A percentile compares a stretch with the other conserved stretches of the same genome.
Evolutionary conservation across 2,329 filamentous ascomycete genomes (phyloP).

Genomic region (Plectosphaerella plurivora): DNA sequence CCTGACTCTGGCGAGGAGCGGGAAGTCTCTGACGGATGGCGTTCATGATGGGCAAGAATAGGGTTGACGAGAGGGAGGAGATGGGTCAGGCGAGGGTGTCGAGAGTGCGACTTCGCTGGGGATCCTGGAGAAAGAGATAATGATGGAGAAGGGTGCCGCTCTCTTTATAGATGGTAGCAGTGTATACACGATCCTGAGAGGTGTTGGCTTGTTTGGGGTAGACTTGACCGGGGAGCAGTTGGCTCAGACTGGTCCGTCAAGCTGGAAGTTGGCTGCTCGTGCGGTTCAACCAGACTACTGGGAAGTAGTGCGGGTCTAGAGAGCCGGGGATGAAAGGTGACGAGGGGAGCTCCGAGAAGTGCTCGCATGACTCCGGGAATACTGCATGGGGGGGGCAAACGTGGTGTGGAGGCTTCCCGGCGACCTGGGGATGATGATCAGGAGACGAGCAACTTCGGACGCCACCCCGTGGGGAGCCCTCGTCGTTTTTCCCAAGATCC

Average conservation of each 20-base stretch:
- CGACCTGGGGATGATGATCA: neutral
- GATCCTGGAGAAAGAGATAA: neutral
- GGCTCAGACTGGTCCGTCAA: too few species aligned
- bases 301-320: too few species aligned
- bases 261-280: too few species aligned
- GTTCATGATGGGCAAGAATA: constrained; percentile 11
- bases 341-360: neutral
- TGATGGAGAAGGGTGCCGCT: neutral
- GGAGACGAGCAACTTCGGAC: neutral
- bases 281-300: too few species aligned
- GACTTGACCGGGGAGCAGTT: too few species aligned
- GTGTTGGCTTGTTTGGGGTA: too few species aligned
- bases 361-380: constrained; percentile 3
- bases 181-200: too few species aligned
- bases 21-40: constrained; percentile 18
- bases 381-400: neutral
- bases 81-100: neutral
- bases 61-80: neutral
- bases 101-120: neutral
- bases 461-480: neutral
- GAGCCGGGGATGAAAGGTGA: neutral
- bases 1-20: constrained; percentile 17
- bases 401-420: neutral
- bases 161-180: neutral
- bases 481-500: too few species aligned